Conservation (phyloP, 768 basidiomycete species). For the Termitomyces sp. region DNA sequence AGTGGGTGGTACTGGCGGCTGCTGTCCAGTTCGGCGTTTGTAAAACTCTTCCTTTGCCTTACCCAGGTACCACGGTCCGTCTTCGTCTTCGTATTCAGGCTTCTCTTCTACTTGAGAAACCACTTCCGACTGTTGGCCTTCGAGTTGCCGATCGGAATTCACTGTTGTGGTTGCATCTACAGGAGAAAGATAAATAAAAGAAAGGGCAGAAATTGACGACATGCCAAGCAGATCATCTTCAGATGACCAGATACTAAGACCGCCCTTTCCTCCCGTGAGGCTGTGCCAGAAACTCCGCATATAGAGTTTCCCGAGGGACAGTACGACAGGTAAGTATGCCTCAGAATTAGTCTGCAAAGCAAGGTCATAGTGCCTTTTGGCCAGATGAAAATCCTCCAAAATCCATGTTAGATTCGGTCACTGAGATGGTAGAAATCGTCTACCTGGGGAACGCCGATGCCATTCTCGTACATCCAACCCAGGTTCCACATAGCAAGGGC, state of each 20-base stretch:
- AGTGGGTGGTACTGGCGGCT: slow-evolving; percentile 23
- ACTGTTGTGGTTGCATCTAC: slow-evolving; percentile 15
- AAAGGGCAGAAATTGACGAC: slow-evolving; percentile 3
- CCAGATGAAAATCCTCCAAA: slow-evolving; percentile 86
- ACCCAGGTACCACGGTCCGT: slow-evolving; percentile 76
- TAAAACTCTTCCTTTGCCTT: slow-evolving; percentile 79
- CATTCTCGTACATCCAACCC: slow-evolving; percentile 99
- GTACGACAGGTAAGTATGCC: slow-evolving; percentile 80
- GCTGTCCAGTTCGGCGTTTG: slow-evolving; percentile 41
- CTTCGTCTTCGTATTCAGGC: slow-evolving; percentile 44
- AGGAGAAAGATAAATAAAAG: background rate
- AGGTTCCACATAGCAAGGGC: slow-evolving; percentile 98
- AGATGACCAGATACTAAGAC: slow-evolving; percentile 60
- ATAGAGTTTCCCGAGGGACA: slow-evolving; percentile 82
- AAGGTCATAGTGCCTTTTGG: slow-evolving; percentile 92
- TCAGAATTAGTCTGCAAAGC: slow-evolving; percentile 85
- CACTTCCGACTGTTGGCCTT: slow-evolving; percentile 27
- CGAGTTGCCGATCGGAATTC: slow-evolving; percentile 32
- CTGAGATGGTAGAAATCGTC: background rate
- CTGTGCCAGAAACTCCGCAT: slow-evolving; percentile 81
- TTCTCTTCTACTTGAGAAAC: slow-evolving; percentile 26
- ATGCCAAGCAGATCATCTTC: slow-evolving; percentile 45
- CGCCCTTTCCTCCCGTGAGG: slow-evolving; percentile 62
- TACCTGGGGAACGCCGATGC: slow-evolving; percentile 85
- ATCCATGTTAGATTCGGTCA: background rate